Base-by-base conservation (phyloP, 2,329 filamentous ascomycete species). In the Gyromitra esculenta region DNA sequence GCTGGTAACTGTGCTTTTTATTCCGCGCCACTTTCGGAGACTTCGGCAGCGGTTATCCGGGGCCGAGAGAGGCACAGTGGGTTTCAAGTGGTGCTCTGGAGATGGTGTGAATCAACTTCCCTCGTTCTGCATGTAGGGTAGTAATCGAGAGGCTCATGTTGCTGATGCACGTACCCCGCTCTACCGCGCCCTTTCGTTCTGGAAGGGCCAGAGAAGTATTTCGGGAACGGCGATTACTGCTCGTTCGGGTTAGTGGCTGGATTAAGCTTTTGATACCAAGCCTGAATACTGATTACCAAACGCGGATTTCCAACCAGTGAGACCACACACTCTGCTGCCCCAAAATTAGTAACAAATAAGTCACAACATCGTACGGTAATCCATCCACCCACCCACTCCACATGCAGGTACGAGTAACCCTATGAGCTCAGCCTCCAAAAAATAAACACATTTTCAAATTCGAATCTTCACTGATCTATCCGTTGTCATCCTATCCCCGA, bases 241-340 rank as follows among this genome's bases (percentile, higher is more conserved):
- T 57, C 37, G 31, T 57, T 60, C n/a, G 37, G 8, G 37, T 21
- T 15, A 8, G 41, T 48, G 21, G 66, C 50, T 59, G 25, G 54
- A 21, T 60, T 69, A 69, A 69, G 66, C 54, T 69, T 69, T 59
- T 50, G 25, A 15, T 6, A 3, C 13, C 9, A 21, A 18, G 37
- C 48, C 31, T 39, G 4, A 31, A 2, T 31, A 43, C 6, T 9
- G 31, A 39, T 59, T 25, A 43, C 48, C 18, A 37, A 31, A 57
- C 15, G 2, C 39, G 8, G 25, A n/a, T 35, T 21, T 31, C 13
- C 15, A 43, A n/a, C n/a, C 35, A 60, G 43, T 50, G 25, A 21
- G 4, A 37, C 9, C 37, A n/a, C 52, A 21, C 13, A 41, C 21
- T 15, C 8, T 60, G n/a, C n/a, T 18, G 4, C 41, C 9, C 66